Percentiles rank a stretch among this genome's conserved stretches.
Evolutionary conservation across 2,329 filamentous ascomycete species (phyloP).

Genomic region (Trematosphaeria pertusa): DNA sequence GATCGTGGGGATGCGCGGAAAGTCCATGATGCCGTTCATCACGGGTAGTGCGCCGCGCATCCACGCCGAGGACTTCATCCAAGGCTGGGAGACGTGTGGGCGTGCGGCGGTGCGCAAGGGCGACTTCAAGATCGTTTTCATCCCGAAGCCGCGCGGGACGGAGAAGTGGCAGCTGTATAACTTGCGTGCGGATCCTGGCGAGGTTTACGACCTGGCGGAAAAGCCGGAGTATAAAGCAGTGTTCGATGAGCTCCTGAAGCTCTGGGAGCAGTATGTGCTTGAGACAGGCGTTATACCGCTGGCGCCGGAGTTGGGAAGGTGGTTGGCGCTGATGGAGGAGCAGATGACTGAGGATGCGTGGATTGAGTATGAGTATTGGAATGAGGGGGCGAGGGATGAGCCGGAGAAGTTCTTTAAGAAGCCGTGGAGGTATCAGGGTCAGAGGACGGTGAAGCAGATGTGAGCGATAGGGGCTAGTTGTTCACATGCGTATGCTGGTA

Average conservation of each 20-base stretch:
- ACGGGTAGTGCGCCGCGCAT: constrained; percentile 42
- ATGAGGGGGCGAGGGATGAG: constrained; percentile 6
- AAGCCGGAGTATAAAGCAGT: constrained; percentile 46
- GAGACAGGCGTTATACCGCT: constrained; percentile 68
- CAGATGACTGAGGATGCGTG: constrained; percentile 14
- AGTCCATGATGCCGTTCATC: constrained; percentile 56
- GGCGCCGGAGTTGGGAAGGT: constrained; percentile 64
- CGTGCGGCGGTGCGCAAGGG: constrained; percentile 62
- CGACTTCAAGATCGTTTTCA: constrained; percentile 65
- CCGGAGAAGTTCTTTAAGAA: constrained; percentile 3
- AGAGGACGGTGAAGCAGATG: not conserved
- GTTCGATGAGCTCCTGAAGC: constrained; percentile 57
- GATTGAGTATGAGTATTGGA: constrained; percentile 16
- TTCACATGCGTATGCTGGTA: not conserved
- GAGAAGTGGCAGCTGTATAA: constrained; percentile 67
- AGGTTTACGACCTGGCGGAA: constrained; percentile 55
- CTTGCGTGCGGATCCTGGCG: constrained; percentile 59
- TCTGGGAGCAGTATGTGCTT: constrained; percentile 65
- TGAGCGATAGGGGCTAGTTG: not conserved
- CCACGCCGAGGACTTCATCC: constrained; percentile 60
- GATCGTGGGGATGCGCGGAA: constrained; percentile 60
- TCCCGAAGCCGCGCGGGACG: constrained; percentile 62
- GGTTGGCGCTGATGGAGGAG: constrained; percentile 66
- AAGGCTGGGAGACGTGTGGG: constrained; percentile 65
- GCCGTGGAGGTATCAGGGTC: constrained; percentile 2